These are phyloP conservation scores for Croton laevigatus DNA, from an alignment of 441 rosid species.

Conservation along the genomic window DNA sequence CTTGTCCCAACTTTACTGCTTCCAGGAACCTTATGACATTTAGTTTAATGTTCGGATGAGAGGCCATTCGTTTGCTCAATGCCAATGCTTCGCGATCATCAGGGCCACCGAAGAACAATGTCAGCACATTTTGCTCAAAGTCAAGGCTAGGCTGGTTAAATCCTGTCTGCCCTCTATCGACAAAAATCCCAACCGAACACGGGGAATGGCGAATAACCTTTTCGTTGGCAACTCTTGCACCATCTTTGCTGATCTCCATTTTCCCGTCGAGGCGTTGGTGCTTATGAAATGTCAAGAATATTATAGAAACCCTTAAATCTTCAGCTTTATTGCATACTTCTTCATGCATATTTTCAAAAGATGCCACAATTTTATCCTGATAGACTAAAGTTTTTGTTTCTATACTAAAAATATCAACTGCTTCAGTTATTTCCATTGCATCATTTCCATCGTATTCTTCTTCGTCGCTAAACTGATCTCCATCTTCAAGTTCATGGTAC, in stretches of 20 bases:
- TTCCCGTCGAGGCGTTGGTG: constrained; percentile 79
- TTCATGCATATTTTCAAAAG: constrained; percentile 44
- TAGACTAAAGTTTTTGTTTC: constrained; percentile 43
- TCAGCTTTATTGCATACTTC: constrained; percentile 63
- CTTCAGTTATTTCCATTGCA: constrained; percentile 64
- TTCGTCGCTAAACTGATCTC: constrained; percentile 49
- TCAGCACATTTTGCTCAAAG: constrained; percentile 49
- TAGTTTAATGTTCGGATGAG: constrained; percentile 45
- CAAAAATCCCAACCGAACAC: constrained; percentile 66
- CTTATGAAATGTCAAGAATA: constrained; percentile 79
- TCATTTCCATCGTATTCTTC: constrained; percentile 78
- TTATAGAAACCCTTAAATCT: constrained; percentile 62
- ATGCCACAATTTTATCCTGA: constrained; percentile 55
- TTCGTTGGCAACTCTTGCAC: constrained; percentile 54
- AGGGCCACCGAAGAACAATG: constrained; percentile 74
- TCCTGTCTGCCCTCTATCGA: constrained; percentile 63
- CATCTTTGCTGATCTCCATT: constrained; percentile 58
- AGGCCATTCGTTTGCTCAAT: constrained; percentile 50
- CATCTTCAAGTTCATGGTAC: constrained; percentile 68
- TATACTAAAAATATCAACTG: constrained; percentile 46
- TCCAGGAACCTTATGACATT: constrained; percentile 57
- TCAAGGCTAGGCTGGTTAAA: constrained; percentile 54
- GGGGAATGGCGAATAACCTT: constrained; percentile 71
- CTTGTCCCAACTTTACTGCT: constrained; percentile 16
- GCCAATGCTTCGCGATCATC: constrained; percentile 89